phyloP scores from a whole-genome alignment of 345 rosid genomes.

The Eucalyptus paniculata region DNA sequence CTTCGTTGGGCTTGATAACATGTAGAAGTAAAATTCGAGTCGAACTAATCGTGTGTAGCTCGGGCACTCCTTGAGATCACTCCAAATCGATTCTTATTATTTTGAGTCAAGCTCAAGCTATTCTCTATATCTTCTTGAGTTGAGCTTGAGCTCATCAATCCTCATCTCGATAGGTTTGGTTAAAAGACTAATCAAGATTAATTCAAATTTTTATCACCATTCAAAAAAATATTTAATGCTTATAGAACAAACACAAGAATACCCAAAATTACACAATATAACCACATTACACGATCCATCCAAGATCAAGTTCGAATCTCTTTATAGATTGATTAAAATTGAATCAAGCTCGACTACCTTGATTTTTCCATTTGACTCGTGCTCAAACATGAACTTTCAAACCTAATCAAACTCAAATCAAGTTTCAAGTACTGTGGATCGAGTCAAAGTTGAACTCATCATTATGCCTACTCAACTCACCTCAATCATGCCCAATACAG shows the following conservation, averaged over 20 bases:
- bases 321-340: background rate
- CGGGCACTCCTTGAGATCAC: background rate
- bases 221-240: background rate
- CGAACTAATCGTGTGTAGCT: background rate
- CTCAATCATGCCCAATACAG: background rate
- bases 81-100: background rate
- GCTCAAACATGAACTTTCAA: background rate
- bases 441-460: background rate
- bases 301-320: background rate
- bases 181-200: background rate
- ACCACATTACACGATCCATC: background rate
- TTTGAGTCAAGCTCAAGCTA: background rate
- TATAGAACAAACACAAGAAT: background rate
- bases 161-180: background rate
- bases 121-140: no score
- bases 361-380: background rate
- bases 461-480: background rate
- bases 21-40: background rate
- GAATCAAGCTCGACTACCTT: background rate
- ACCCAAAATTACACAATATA: background rate
- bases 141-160: background rate
- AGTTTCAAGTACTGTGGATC: background rate
- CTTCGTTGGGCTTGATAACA: background rate
- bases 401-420: fast-evolving
- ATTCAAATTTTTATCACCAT: background rate